phyloP scores from a whole-genome alignment of 768 basidiomycete species.

The Lentinus tigrinus region DNA sequence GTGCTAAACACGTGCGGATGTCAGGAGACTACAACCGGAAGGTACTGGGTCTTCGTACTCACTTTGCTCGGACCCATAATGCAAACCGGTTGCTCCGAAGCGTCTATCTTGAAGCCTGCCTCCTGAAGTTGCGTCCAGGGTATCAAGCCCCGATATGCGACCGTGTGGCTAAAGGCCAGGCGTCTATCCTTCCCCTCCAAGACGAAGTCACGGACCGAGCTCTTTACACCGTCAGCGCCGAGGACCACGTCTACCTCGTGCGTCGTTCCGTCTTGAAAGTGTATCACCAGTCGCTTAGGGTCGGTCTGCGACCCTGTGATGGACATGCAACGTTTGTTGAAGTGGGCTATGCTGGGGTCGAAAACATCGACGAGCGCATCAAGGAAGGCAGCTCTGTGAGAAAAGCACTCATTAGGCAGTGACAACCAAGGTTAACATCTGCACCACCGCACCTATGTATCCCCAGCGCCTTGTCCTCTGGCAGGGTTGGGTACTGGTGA shows the following conservation, averaged over 20 bases:
- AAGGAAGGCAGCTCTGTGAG: slow-evolving; percentile 46
- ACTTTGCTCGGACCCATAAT: slow-evolving; percentile 49
- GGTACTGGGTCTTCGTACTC: not conserved
- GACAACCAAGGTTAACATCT: no score
- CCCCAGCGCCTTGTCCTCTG: slow-evolving; percentile 40
- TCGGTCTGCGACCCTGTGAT: slow-evolving; percentile 22
- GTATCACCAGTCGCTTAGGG: slow-evolving; percentile 30
- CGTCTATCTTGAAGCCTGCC: slow-evolving; percentile 42
- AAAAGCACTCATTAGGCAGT: no score
- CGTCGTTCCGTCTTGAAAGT: slow-evolving; percentile 48
- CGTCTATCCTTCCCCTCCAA: slow-evolving; percentile 25
- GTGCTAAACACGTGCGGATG: slow-evolving; percentile 36
- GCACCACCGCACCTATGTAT: slow-evolving; percentile 50
- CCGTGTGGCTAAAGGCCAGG: slow-evolving; percentile 43
- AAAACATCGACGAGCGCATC: slow-evolving; percentile 45
- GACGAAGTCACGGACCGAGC: slow-evolving; percentile 38
- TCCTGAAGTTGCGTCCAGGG: slow-evolving; percentile 36
- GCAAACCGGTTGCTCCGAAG: slow-evolving; percentile 36
- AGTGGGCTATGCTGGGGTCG: slow-evolving; percentile 41
- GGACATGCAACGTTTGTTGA: slow-evolving; percentile 47
- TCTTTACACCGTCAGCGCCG: slow-evolving; percentile 38
- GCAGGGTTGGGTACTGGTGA: slow-evolving; percentile 31
- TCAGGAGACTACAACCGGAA: not conserved
- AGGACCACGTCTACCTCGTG: slow-evolving; percentile 48
- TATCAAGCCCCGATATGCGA: slow-evolving; percentile 51